Conservation (phyloP, 345 rosid genomes). For the Hibiscus syriacus region DNA sequence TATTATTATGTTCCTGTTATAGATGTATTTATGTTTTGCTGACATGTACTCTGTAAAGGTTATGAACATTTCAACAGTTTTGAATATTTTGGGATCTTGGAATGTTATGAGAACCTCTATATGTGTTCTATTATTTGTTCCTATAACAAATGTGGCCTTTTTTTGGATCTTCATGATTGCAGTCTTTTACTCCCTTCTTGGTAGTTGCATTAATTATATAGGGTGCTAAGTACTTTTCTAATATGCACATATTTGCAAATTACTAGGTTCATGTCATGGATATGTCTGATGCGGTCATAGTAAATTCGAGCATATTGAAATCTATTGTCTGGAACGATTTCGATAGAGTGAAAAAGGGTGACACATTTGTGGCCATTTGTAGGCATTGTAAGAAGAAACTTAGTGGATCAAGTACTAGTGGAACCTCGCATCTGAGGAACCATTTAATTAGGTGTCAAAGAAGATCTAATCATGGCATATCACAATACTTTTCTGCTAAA, state of each 20-base stretch:
- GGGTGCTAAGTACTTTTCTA: neutral
- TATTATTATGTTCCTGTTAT: neutral
- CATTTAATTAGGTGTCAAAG: constrained; percentile 74
- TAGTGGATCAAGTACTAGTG: constrained; percentile 78
- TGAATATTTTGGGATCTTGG: neutral
- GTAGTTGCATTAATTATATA: neutral
- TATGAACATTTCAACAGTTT: neutral
- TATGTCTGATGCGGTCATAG: constrained; percentile 65
- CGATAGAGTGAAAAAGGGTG: constrained; percentile 69
- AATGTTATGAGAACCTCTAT: neutral
- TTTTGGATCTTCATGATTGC: constrained; percentile 2
- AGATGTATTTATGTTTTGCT: neutral
- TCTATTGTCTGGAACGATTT: no score
- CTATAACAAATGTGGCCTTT: neutral
- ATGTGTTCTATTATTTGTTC: neutral
- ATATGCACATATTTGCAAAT: constrained; percentile 21
- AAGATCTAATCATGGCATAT: constrained; percentile 30
- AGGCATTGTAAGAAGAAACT: constrained; percentile 74
- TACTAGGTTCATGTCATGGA: constrained; percentile 46
- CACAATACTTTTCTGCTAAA: constrained; percentile 25
- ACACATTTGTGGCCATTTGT: constrained; percentile 60
- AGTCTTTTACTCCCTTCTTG: neutral
- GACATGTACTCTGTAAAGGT: neutral
- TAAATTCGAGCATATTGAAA: constrained; percentile 64
- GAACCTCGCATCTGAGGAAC: constrained; percentile 78